phyloP scores from a whole-genome alignment of 345 rosid species.

The Raphanus sativus region DNA sequence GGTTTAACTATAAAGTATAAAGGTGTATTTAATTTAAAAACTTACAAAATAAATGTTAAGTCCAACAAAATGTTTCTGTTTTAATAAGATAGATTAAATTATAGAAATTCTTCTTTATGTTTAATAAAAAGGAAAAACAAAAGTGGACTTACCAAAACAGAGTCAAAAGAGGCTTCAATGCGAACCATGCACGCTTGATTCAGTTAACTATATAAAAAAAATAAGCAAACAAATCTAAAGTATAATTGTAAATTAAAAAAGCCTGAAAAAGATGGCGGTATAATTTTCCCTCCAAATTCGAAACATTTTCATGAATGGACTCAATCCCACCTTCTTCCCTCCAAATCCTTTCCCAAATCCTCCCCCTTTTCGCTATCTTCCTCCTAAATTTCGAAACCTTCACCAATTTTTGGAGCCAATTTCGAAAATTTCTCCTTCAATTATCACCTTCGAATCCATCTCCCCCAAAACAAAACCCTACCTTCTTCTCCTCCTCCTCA shows the following conservation, averaged over 20 bases:
- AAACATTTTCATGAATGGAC: background rate
- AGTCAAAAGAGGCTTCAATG: background rate
- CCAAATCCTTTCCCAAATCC: constrained; percentile 7
- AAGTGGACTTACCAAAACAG: background rate
- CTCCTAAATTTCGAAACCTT: background rate
- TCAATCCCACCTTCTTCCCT: constrained; percentile 20
- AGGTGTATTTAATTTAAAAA: too few relatives aligned
- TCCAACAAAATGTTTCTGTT: too few relatives aligned
- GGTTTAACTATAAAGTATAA: too few relatives aligned
- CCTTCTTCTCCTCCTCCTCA: background rate
- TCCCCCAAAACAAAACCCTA: constrained; percentile 21
- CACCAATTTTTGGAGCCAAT: constrained; percentile 20
- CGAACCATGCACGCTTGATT: background rate
- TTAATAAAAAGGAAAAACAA: background rate
- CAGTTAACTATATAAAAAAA: background rate
- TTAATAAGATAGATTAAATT: too few relatives aligned
- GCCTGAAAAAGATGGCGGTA: constrained; percentile 30
- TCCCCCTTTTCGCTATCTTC: background rate
- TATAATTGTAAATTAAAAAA: background rate
- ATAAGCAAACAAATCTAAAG: background rate
- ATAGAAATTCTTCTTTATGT: too few relatives aligned
- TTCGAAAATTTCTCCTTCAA: background rate
- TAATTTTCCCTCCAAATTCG: constrained; percentile 37
- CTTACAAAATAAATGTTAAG: too few relatives aligned
- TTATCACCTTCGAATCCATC: constrained; percentile 3